Conservation (phyloP, 2,329 filamentous ascomycete species). For the Ambrosiella beaveri region DNA sequence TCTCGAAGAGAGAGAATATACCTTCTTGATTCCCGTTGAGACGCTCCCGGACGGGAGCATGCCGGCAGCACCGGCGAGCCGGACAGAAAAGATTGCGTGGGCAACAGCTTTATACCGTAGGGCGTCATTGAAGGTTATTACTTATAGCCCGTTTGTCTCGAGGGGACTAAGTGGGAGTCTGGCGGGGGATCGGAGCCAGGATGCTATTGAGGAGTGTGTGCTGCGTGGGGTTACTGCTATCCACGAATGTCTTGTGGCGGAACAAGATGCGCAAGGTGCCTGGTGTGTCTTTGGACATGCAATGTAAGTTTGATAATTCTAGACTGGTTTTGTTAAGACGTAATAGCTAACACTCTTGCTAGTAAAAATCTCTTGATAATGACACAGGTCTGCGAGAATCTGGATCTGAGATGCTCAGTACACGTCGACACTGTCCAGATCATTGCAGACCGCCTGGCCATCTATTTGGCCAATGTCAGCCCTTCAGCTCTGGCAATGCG, state of each 20-base stretch:
- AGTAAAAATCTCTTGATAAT: conserved; percentile 5
- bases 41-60: not conserved
- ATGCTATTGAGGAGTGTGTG: not conserved
- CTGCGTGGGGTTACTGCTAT: not conserved
- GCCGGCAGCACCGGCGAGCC: not conserved
- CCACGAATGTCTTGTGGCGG: not conserved
- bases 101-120: not conserved
- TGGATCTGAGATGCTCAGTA: conserved; percentile 5
- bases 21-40: not conserved
- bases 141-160: not conserved
- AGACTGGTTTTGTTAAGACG: not conserved
- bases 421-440: conserved; percentile 6
- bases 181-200: not conserved
- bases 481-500: not conserved
- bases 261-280: conserved; percentile 2
- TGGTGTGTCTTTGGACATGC: not conserved
- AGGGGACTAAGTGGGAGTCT: not conserved
- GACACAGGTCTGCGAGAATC: conserved; percentile 7
- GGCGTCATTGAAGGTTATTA: not conserved
- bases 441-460: not conserved
- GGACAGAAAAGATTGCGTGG: not conserved
- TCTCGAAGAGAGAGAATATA: not conserved
- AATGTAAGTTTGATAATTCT: not conserved
- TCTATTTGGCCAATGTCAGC: not conserved
- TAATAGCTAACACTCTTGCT: not conserved